A percentile compares a stretch with the other conserved stretches of the same genome.
Evolutionary conservation across 306 rosid genomes (phyloP).

Genomic region (Glycine latifolia): DNA sequence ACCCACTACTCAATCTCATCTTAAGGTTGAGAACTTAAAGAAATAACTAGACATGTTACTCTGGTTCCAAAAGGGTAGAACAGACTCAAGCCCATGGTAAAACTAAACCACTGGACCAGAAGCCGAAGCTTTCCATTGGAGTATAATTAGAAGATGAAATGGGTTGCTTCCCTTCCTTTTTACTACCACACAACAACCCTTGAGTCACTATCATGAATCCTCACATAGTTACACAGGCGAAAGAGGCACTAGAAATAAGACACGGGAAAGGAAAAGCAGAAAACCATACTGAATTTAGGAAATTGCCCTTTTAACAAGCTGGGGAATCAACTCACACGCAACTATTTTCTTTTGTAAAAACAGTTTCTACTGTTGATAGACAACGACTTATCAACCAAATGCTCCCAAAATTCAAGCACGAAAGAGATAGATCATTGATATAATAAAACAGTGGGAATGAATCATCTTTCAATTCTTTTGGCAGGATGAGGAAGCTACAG

Average conservation of each 20-base stretch:
- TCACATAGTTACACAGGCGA: slow-evolving; percentile 29
- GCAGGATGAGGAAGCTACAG: slow-evolving; percentile 55
- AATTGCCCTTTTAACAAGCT: slow-evolving; percentile 43
- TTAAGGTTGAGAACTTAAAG: slow-evolving; percentile 14
- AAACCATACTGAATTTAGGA: slow-evolving; percentile 40
- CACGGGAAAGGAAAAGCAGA: slow-evolving; percentile 44
- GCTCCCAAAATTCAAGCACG: slow-evolving; percentile 65
- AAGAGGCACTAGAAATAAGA: slow-evolving; percentile 38
- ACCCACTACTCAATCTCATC: slow-evolving; percentile 38
- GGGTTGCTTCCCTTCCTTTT: slow-evolving; percentile 39
- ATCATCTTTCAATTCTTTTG: slow-evolving; percentile 47
- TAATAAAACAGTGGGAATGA: slow-evolving; percentile 30
- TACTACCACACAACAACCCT: slow-evolving; percentile 39
- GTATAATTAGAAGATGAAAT: too few relatives aligned
- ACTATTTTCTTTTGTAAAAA: slow-evolving; percentile 49
- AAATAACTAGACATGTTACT: neutral
- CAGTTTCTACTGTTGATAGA: slow-evolving; percentile 58
- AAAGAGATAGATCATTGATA: slow-evolving; percentile 53
- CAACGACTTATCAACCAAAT: slow-evolving; percentile 61
- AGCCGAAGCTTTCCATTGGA: slow-evolving; percentile 42
- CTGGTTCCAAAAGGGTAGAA: slow-evolving; percentile 19
- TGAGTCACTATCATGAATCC: slow-evolving; percentile 43
- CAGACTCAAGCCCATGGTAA: slow-evolving; percentile 20
- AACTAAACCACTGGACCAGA: slow-evolving; percentile 18
- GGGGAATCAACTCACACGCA: slow-evolving; percentile 43